Percentiles rank a stretch among this genome's conserved stretches.
phyloP scores from a whole-genome alignment of 176 grass and related monocot genomes.

The Avena atlantica region DNA sequence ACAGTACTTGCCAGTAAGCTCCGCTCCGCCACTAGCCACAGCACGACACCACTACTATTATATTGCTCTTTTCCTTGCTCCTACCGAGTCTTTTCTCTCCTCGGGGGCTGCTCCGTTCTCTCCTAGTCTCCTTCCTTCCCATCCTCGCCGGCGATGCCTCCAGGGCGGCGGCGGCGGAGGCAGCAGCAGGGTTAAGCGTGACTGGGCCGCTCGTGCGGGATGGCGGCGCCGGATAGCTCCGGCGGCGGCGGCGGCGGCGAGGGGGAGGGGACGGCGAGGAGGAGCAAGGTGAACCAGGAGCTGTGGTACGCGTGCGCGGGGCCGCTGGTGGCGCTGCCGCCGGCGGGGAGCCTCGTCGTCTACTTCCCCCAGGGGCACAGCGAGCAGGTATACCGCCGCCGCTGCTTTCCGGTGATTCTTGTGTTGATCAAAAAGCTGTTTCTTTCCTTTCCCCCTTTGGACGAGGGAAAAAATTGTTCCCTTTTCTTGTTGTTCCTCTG shows the following conservation, averaged over 20 bases:
- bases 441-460: not conserved
- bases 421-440: constrained; percentile 50
- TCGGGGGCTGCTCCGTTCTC: constrained; percentile 34
- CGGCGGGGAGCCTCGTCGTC: constrained; percentile 71
- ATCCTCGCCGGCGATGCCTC: constrained; percentile 49
- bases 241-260: constrained; percentile 25
- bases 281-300: constrained; percentile 68
- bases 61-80: constrained; percentile 35
- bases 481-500: constrained; percentile 9
- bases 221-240: constrained; percentile 36
- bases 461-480: not conserved
- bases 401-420: not conserved
- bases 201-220: not conserved
- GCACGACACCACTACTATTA: constrained; percentile 32
- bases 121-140: not conserved
- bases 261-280: constrained; percentile 28
- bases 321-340: constrained; percentile 68
- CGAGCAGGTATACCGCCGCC: constrained; percentile 59
- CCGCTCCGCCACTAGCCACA: constrained; percentile 20
- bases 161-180: not conserved
- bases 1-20: constrained; percentile 38
- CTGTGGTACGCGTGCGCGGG: constrained; percentile 86
- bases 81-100: constrained; percentile 37
- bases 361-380: constrained; percentile 88
- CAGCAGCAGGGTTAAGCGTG: constrained; percentile 8